Percentiles rank a stretch among this genome's conserved stretches.
phyloP scores from a whole-genome alignment of 495 filamentous ascomycete species.

The Parathielavia appendiculata region DNA sequence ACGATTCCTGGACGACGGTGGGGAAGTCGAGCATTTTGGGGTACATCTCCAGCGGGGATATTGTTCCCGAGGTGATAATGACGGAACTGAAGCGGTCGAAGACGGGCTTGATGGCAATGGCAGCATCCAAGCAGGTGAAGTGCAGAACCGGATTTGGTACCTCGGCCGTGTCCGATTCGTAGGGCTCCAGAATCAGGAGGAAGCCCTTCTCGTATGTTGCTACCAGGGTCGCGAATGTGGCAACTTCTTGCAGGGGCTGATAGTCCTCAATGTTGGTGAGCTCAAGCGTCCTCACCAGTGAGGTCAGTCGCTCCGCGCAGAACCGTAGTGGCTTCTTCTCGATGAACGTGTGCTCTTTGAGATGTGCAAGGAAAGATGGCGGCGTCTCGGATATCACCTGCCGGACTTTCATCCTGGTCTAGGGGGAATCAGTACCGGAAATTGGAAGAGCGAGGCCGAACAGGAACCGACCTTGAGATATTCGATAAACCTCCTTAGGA shows the following conservation, averaged over 20 bases:
- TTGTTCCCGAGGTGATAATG: constrained; percentile 96
- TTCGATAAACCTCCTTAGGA: constrained; percentile 93
- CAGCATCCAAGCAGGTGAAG: constrained; percentile 94
- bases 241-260: constrained; percentile 93
- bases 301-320: constrained; percentile 91
- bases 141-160: constrained; percentile 94
- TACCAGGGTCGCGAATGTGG: constrained; percentile 95
- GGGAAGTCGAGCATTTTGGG: constrained; percentile 95
- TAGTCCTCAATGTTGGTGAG: constrained; percentile 98
- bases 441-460: background rate
- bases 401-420: constrained; percentile 95
- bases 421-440: background rate
- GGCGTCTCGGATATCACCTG: constrained; percentile 97
- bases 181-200: constrained; percentile 90
- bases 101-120: constrained; percentile 96
- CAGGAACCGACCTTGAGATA: constrained; percentile 67
- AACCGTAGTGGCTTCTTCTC: constrained; percentile 94
- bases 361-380: constrained; percentile 84
- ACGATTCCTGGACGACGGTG: constrained; percentile 91
- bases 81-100: constrained; percentile 97
- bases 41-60: constrained; percentile 98
- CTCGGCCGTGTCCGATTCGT: constrained; percentile 89
- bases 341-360: constrained; percentile 94
- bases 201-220: constrained; percentile 98
- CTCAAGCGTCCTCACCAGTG: constrained; percentile 90